Evolutionary conservation across 2,329 filamentous ascomycete genomes (phyloP), one percentile per base, ranked within the genome.

Genomic region (Tolypocladium capitatum): DNA sequence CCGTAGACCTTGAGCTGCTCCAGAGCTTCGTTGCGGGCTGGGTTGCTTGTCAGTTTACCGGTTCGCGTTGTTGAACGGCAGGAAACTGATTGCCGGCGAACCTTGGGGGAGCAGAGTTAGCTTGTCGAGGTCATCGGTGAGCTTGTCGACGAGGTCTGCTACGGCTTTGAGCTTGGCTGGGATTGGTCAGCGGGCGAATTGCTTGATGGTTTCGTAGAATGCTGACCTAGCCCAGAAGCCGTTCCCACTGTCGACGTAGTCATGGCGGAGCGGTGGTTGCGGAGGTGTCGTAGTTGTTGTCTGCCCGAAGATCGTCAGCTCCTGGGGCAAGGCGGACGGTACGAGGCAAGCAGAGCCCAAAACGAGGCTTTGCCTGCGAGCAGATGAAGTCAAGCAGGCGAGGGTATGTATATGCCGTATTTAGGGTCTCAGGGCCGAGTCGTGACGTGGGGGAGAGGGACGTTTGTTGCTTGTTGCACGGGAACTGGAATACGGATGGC

Each of bases 1-100:
- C 89, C 65, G 54, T 56, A 62, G 41, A 58, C 58, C 64, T 95
- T 95, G 44, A 96, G 72, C 56, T 88, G 69, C 54, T 83, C 79
- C 4, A 84, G 64, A 13, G 72, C 70, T 10, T 72, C 66, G 56
- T 80, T 76, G 52, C 80, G 76, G 59, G 86, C 85, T 88, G 52
- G 16, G 20, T 14, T 9, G 13, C 14, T 47, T 44, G 44, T 60
- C 21, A 58, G 48, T 13, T 44, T 30, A 31, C 35, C 13, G n/a
- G 10, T 40, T 27, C 36, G 32, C n/a, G 16, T 41, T 34, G 21
- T 44, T 55, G 13, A 10, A 18, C 5, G n/a, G 4, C 33, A 54
- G 45, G 43, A 44, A 38, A 14, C 4, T 18, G 32, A 2, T 24
- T 30, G 13, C 11, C 2, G 24, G 46, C 75, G 63, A 67, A 86